Base-by-base conservation (phyloP, 331 rosid genomes). In the Telfairia occidentalis region DNA sequence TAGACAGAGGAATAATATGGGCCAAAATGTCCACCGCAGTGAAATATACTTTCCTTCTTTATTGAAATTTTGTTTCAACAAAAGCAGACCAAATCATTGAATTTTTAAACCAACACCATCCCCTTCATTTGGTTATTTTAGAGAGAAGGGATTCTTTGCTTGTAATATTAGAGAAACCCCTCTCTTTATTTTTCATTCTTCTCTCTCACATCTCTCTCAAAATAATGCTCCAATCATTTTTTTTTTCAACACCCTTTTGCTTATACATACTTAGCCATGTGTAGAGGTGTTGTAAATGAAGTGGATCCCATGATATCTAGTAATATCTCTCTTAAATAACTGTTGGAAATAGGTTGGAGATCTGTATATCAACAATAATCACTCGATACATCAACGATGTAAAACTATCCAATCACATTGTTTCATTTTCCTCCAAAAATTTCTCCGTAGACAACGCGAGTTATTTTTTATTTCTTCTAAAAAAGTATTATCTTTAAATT, bases 101-200 rank as follows among this genome's bases (percentile, higher is more conserved):
- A 83, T 4, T 30, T 30, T 60, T 57, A 35, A 8, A 4, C 21
- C 34, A 52, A 85, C 78, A 80, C 81, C 79, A 73, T 79, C 71
- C 82, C 61, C 60, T 82, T 71, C 28, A 8, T 13, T 55, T 74
- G 24, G 78, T 76, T 64, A 72, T 80, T 19, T 37, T 9, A n/a
- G 24, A 78, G 69, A 85, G 86, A 87, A 82, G 86, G 57, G 91
- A 88, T 90, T 77, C 96, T 87, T 90, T 92, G 78, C 96, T 92
- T 89, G 87, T 32, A 72, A 69, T 15, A 83, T 83, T 80, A 75
- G 91, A 84, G 92, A 40, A 87, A 87, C 84, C 71, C 83, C 52
- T 5, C 52, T 78, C 13, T 10, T 48, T 45, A 8, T 24, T 42
- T 5, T 29, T 13, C 1, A 0, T 16, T 9, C n/a, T n/a, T 21